A percentile compares a stretch with the other conserved stretches of the same genome.
phyloP scores from a whole-genome alignment of 1,284 basidiomycete genomes.

The Amylostereum chailletii region DNA sequence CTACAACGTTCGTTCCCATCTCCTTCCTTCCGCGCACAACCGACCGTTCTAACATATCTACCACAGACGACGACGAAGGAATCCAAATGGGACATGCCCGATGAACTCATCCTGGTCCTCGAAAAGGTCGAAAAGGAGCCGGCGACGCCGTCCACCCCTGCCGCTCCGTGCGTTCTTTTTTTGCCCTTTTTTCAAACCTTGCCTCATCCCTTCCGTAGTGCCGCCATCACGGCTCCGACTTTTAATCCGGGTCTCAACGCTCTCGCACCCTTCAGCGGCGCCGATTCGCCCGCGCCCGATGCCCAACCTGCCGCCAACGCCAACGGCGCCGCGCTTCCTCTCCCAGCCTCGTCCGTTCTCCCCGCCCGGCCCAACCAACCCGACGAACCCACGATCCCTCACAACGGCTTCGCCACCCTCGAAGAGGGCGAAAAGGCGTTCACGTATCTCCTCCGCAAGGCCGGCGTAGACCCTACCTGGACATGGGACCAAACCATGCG shows the following conservation, averaged over 20 bases:
- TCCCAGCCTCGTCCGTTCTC: conserved; percentile 48
- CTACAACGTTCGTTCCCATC: conserved; percentile 63
- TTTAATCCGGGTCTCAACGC: conserved; percentile 13
- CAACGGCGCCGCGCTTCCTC: conserved; percentile 47
- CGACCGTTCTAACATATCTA: background rate
- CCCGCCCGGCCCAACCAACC: conserved; percentile 72
- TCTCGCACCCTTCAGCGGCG: conserved; percentile 9
- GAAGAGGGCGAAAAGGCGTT: conserved; percentile 95
- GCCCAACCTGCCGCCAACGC: conserved; percentile 36
- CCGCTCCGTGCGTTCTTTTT: conserved; percentile 20
- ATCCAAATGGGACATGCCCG: conserved; percentile 95
- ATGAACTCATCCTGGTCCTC: conserved; percentile 73
- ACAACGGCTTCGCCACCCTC: conserved; percentile 78
- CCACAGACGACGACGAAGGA: conserved; percentile 72
- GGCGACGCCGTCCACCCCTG: conserved; percentile 20
- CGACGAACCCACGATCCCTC: conserved; percentile 78
- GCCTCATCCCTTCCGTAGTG: background rate
- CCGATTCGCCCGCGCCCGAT: conserved; percentile 20
- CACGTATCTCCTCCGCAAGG: conserved; percentile 78
- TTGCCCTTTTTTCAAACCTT: background rate
- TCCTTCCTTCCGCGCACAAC: background rate
- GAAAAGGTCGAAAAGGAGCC: conserved; percentile 78
- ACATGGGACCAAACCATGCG: conserved; percentile 99
- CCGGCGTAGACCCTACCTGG: conserved; percentile 86
- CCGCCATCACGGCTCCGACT: conserved; percentile 10